Evolutionary conservation across 2,329 filamentous ascomycete species (phyloP).

Genomic region (Byssochlamys sp.): DNA sequence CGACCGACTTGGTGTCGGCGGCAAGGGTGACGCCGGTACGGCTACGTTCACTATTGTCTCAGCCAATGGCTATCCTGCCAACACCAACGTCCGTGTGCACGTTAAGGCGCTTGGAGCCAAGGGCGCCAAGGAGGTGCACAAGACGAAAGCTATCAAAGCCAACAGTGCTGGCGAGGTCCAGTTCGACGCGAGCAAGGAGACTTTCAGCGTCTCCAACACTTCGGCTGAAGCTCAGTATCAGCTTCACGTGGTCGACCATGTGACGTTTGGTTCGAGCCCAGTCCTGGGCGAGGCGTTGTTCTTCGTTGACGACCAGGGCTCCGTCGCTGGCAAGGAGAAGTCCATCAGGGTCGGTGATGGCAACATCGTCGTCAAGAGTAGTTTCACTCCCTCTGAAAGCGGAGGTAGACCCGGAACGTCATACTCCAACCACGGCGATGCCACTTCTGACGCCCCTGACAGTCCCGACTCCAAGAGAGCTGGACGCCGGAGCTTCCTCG

Average conservation of each 20-base stretch:
- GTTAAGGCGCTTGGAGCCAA: constrained; percentile 60
- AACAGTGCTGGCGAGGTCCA: constrained; percentile 50
- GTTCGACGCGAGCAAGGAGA: constrained; percentile 58
- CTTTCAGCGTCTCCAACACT: constrained; percentile 62
- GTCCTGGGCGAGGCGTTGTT: constrained; percentile 78
- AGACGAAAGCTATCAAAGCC: constrained; percentile 83
- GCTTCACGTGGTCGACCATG: constrained; percentile 73
- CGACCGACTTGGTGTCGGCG: constrained; percentile 41
- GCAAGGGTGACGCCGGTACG: constrained; percentile 56
- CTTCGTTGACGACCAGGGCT: constrained; percentile 73
- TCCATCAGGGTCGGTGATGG: constrained; percentile 64
- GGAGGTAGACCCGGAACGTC: constrained; percentile 24
- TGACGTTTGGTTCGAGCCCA: constrained; percentile 73
- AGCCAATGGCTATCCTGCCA: constrained; percentile 65
- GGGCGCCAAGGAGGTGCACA: constrained; percentile 67
- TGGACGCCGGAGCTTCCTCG: constrained; percentile 38
- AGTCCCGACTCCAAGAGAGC: constrained; percentile 34
- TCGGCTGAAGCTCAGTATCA: constrained; percentile 78
- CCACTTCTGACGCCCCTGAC: constrained; percentile 20
- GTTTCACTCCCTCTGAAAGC: constrained; percentile 51
- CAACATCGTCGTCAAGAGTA: constrained; percentile 62
- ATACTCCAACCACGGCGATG: constrained; percentile 21
- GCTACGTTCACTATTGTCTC: constrained; percentile 73
- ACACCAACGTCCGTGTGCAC: constrained; percentile 67
- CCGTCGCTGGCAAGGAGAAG: constrained; percentile 58